A percentile compares a stretch with the other conserved stretches of the same genome.
Evolutionary conservation across 768 basidiomycete genomes (phyloP).

Genomic region (Holtermanniella nyarrowii): DNA sequence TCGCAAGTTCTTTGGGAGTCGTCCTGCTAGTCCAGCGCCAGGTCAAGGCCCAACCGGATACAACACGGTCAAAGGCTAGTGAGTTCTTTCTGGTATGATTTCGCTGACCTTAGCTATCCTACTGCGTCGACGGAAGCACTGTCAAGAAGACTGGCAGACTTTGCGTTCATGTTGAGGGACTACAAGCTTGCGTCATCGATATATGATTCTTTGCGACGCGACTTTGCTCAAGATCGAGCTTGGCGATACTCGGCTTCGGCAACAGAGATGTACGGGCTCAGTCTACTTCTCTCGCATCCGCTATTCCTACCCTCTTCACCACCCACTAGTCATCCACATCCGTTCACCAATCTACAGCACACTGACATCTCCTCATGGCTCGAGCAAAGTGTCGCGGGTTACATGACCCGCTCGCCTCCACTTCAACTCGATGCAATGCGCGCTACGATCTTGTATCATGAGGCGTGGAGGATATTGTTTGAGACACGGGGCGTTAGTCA

Average conservation of each 20-base stretch:
- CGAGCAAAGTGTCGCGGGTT: conserved; percentile 33
- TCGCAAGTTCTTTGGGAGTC: conserved; percentile 42
- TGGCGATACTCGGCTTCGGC: conserved; percentile 50
- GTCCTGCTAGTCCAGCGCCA: conserved; percentile 29
- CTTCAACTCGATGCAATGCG: conserved; percentile 36
- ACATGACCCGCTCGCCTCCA: conserved; percentile 16
- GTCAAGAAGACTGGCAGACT: conserved; percentile 77
- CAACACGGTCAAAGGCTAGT: conserved; percentile 41
- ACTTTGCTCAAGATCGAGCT: conserved; percentile 44
- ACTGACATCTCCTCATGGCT: conserved; percentile 36
- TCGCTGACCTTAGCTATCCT: conserved; percentile 34
- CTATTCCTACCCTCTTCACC: conserved; percentile 30
- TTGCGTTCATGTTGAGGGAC: conserved; percentile 85
- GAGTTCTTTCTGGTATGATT: conserved; percentile 9
- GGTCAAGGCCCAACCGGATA: conserved; percentile 24
- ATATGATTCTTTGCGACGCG: conserved; percentile 81
- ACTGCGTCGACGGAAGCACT: conserved; percentile 33
- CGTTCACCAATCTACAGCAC: conserved; percentile 31
- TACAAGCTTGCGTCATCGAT: conserved; percentile 67
- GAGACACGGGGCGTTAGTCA: conserved; percentile 30
- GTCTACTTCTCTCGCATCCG: conserved; percentile 44
- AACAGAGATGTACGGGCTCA: conserved; percentile 57
- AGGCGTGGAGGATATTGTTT: conserved; percentile 33
- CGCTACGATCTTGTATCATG: conserved; percentile 39
- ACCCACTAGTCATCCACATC: conserved; percentile 7